Evolutionary conservation across 352 stramenopile genomes (phyloP), one percentile per base, ranked within the genome.

Genomic region (Aphanomyces cochlioides): DNA sequence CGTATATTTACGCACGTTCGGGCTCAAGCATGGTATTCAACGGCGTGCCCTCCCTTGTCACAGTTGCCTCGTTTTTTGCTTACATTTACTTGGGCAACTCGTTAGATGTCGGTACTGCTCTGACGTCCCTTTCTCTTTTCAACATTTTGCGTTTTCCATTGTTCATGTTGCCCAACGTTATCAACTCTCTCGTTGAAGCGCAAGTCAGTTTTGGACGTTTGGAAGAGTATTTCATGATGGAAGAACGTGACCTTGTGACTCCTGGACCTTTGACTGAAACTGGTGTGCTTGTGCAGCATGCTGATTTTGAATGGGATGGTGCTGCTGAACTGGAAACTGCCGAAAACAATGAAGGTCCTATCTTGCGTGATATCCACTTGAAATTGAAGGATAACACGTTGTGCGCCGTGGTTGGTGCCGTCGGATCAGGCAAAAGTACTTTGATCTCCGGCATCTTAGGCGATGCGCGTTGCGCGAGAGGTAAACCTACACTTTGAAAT

Each of bases 81-180:
- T 89, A 83, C 72, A 79, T 82, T 15, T 84, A 78, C 59, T 53
- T 88, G 56, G 66, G 81, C 38, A 72, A 72, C 3, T 69, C 79
- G 37, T 74, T 98, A 79, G 79, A 97, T 74, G 74, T 95, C 66
- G 85, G 96, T 13, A 86, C 79, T 37, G 96, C 96, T 19, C 97
- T 99, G 72, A 98, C 97, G 5, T 88, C 93, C 3, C 84, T 99
- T 56, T 89, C 94, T 12, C 75, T 99, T 13, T 99, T 99, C 75
- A 96, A 98, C 66, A 93, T 99, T 60, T 88, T 99, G 34, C 83
- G 96, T 5, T 90, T 98, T 67, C 97, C 97, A 7, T 79, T 99
- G 2, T 94, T 95, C 71, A 95, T 96, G 72, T 74, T 99, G 1
- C 97, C 97, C 6, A 72, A 73, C 13, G 79, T 86, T 2, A 87